Evolutionary conservation across 371 early-diverging fungal genomes (phyloP).

Genomic region (Mortierella polycephala): DNA sequence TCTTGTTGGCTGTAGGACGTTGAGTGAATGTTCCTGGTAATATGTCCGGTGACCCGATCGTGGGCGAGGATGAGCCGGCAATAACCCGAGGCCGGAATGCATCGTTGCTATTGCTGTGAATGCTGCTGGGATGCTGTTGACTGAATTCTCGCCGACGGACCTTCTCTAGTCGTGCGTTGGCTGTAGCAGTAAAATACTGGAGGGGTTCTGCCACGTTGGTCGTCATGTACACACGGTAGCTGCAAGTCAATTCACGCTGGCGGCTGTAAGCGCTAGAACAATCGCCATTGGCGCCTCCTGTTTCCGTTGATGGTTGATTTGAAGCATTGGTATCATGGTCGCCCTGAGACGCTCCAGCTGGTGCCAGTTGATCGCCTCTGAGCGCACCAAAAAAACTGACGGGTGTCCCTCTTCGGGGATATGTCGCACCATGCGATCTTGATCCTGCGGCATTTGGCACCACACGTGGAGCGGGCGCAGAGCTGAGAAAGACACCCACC

Average conservation of each 20-base stretch:
- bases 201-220: slow-evolving; percentile 43
- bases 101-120: slow-evolving; percentile 9
- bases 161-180: slow-evolving; percentile 27
- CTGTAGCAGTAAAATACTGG: slow-evolving; percentile 30
- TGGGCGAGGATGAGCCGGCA: slow-evolving; percentile 2
- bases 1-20: slow-evolving; percentile 11
- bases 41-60: slow-evolving; percentile 29
- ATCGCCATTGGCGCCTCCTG: slow-evolving; percentile 13
- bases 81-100: slow-evolving; percentile 17
- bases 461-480: slow-evolving; percentile 30
- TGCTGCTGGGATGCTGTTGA: slow-evolving; percentile 2
- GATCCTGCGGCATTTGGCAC: slow-evolving; percentile 16
- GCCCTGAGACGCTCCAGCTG: not conserved
- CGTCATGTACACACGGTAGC: slow-evolving; percentile 50
- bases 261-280: slow-evolving; percentile 46
- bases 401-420: not conserved
- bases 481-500: slow-evolving; percentile 44
- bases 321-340: not conserved
- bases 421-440: not conserved
- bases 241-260: slow-evolving; percentile 32
- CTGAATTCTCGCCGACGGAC: slow-evolving; percentile 30
- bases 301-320: slow-evolving; percentile 3
- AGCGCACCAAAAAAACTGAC: slow-evolving; percentile 19
- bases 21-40: slow-evolving; percentile 1
- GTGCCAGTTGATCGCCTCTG: slow-evolving; percentile 12